Conservation (phyloP, 805 yeast species). For the Saccharomycopsis microspora region DNA sequence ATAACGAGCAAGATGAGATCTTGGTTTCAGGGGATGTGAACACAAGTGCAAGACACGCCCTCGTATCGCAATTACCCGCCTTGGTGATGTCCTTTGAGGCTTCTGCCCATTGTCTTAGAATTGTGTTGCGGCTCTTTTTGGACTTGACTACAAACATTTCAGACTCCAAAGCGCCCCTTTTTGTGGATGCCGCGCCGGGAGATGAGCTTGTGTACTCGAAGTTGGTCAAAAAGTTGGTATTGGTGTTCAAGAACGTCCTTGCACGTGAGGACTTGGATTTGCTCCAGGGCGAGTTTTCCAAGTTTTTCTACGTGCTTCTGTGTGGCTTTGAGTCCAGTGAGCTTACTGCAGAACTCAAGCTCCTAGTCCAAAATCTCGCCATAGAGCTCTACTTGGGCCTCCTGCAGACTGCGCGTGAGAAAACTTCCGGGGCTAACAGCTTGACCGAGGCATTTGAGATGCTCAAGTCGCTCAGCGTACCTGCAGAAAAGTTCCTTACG, state of each 20-base stretch:
- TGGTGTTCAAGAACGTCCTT: conserved; percentile 18
- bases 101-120: conserved; percentile 8
- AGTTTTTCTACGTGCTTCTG: conserved; percentile 14
- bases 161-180: conserved; percentile 2
- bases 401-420: conserved; percentile 9
- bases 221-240: conserved; percentile 18
- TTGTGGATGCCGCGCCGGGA: conserved; percentile 3
- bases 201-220: conserved; percentile 16
- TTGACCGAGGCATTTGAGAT: not conserved
- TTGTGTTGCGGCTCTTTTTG: conserved; percentile 11
- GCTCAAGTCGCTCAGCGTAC: not conserved
- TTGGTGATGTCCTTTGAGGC: conserved; percentile 8
- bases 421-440: not conserved
- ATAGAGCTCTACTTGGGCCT: conserved; percentile 15
- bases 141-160: conserved; percentile 1
- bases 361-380: conserved; percentile 15
- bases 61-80: not conserved
- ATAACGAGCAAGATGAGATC: conserved; percentile 40
- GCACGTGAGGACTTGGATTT: conserved; percentile 2
- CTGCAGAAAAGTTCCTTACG: conserved; percentile 16
- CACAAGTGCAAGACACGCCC: too few species aligned
- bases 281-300: conserved; percentile 5
- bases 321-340: conserved; percentile 22
- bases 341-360: conserved; percentile 19
- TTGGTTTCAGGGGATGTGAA: too few species aligned